Evolutionary conservation across 202 grass and related monocot species (phyloP).

Genomic region (Miscanthus sacchariflorus): DNA sequence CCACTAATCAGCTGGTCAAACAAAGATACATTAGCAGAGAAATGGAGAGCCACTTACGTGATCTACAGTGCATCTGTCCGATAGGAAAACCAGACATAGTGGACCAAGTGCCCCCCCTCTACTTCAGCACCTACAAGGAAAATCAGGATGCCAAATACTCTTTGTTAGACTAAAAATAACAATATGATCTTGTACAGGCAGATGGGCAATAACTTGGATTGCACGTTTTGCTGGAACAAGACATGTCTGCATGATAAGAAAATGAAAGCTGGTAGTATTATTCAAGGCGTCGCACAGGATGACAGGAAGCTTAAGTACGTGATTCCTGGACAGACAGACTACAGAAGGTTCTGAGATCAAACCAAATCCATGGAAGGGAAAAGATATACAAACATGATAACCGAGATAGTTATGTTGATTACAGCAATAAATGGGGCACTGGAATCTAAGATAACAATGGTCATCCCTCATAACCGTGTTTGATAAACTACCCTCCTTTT

Average conservation of each 20-base stretch:
- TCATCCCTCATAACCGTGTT: background rate
- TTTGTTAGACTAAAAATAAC: constrained; percentile 13
- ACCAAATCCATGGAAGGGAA: background rate
- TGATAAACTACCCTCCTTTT: constrained; percentile 12
- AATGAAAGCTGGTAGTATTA: background rate
- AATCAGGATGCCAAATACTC: background rate
- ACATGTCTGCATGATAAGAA: constrained; percentile 2
- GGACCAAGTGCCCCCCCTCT: constrained; percentile 7
- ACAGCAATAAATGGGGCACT: background rate
- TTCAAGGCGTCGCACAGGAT: background rate
- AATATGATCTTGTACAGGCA: background rate
- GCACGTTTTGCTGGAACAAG: constrained; percentile 18
- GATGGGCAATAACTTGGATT: constrained; percentile 1
- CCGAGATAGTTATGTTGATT: background rate
- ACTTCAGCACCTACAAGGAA: constrained; percentile 28
- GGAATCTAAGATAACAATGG: background rate
- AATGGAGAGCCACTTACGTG: constrained; percentile 53
- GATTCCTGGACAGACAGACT: constrained; percentile 1
- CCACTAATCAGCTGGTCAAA: constrained; percentile 58
- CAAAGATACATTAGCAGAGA: constrained; percentile 16
- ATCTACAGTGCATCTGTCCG: constrained; percentile 34
- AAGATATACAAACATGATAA: background rate
- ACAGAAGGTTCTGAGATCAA: constrained; percentile 6
- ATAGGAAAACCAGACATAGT: constrained; percentile 4
- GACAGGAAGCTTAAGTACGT: background rate